Percentiles rank a stretch among this genome's conserved stretches.
Evolutionary conservation across 371 early-diverging fungal species (phyloP).

Genomic region (Haplosporangium sp.): DNA sequence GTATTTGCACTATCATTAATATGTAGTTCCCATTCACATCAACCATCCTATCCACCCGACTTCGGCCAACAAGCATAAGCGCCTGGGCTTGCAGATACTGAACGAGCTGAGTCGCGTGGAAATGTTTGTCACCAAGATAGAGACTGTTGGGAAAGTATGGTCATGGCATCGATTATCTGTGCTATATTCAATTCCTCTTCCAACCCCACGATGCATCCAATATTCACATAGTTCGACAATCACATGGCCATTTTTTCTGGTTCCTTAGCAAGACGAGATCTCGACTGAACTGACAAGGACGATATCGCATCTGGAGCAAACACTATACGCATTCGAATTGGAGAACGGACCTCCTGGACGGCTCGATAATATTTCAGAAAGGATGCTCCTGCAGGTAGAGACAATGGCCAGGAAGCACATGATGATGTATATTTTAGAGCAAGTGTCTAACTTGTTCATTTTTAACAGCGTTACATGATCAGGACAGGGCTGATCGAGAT

Average conservation of each 20-base stretch:
- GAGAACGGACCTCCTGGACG: slow-evolving; percentile 30
- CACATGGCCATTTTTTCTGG: neutral
- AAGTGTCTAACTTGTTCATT: neutral
- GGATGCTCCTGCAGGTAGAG: slow-evolving; percentile 42
- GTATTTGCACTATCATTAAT: neutral
- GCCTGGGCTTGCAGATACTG: slow-evolving; percentile 46
- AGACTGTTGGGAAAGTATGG: slow-evolving; percentile 45
- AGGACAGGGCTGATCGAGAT: slow-evolving; percentile 47
- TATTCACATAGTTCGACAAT: neutral
- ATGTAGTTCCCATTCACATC: slow-evolving; percentile 51
- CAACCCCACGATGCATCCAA: neutral
- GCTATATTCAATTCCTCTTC: neutral
- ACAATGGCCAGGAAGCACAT: neutral
- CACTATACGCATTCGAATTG: slow-evolving; percentile 30
- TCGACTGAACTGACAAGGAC: slow-evolving; percentile 28
- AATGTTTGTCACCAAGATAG: slow-evolving; percentile 46
- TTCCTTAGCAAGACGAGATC: slow-evolving; percentile 36
- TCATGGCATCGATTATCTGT: neutral
- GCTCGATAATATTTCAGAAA: slow-evolving; percentile 29
- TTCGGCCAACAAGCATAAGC: slow-evolving; percentile 52
- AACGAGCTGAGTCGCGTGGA: slow-evolving; percentile 53
- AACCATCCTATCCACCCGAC: slow-evolving; percentile 49
- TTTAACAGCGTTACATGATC: slow-evolving; percentile 42
- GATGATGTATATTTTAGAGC: slow-evolving; percentile 2
- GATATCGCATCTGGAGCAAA: slow-evolving; percentile 42